phyloP scores from a whole-genome alignment of 225 moss, liverwort and hornwort species.

The Bryum argenteum region DNA sequence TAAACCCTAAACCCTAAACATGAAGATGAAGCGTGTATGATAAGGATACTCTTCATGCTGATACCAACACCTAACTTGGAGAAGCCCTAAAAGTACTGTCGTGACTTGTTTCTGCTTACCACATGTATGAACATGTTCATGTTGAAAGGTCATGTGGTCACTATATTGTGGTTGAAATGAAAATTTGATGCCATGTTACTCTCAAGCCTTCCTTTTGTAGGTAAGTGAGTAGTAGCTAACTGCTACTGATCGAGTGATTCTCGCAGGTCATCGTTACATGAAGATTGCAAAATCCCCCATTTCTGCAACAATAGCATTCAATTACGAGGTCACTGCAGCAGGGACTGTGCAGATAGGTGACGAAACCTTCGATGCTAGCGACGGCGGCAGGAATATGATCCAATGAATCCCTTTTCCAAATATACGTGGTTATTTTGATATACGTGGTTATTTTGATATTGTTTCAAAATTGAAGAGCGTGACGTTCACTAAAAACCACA shows the following conservation, averaged over 20 bases:
- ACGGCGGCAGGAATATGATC: constrained; percentile 63
- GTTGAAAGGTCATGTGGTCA: constrained; percentile 12
- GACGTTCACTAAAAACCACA: too few species aligned
- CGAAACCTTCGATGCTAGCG: constrained; percentile 60
- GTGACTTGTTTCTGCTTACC: background rate
- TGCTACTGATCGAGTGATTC: constrained; percentile 20
- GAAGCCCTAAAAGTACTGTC: constrained; percentile 13
- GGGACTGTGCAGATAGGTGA: constrained; percentile 64
- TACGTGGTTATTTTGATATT: too few species aligned
- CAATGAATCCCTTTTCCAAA: constrained; percentile 14
- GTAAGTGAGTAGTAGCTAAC: background rate
- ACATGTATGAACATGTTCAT: constrained; percentile 1
- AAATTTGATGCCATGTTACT: constrained; percentile 8
- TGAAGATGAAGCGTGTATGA: constrained; percentile 1
- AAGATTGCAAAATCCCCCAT: constrained; percentile 91
- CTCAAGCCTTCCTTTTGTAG: constrained; percentile 16
- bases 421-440: too few species aligned
- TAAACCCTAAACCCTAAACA: too few species aligned
- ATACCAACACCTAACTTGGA: background rate
- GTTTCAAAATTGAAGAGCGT: too few species aligned
- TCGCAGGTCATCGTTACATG: constrained; percentile 66
- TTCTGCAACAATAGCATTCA: constrained; percentile 69
- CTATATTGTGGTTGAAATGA: constrained; percentile 16
- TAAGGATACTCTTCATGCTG: background rate
- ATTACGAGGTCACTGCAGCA: constrained; percentile 64